Conservation (phyloP, 192 early-diverging fungal species). For the Dimargaris xerosporica region DNA sequence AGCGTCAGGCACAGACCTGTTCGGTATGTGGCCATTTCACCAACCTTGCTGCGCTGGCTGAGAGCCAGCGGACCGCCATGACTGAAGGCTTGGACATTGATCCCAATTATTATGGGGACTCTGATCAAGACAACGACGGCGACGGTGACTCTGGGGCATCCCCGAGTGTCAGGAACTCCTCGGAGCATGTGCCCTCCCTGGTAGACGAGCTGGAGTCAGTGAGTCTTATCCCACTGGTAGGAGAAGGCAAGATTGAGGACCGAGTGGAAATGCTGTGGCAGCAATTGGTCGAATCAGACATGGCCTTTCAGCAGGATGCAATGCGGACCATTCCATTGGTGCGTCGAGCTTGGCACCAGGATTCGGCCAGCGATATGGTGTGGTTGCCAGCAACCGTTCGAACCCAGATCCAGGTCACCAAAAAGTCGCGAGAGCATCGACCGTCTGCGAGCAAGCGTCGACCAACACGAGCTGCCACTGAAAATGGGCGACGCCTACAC, state of each 20-base stretch:
- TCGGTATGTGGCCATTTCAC: background rate
- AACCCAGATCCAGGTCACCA: conserved; percentile 1
- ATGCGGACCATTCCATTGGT: conserved; percentile 11
- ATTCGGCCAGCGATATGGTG: background rate
- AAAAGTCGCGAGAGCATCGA: background rate
- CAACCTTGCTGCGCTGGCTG: background rate
- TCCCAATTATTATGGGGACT: conserved; percentile 23
- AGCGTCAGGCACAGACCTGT: background rate
- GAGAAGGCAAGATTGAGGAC: conserved; percentile 81
- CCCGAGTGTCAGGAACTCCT: conserved; percentile 17
- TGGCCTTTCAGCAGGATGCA: conserved; percentile 6
- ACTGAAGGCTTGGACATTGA: conserved; percentile 1
- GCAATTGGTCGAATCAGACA: conserved; percentile 37
- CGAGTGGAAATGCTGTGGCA: conserved; percentile 69
- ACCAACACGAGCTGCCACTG: background rate
- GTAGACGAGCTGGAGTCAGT: conserved; percentile 23
- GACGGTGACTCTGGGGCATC: conserved; percentile 5
- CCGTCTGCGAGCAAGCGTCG: background rate
- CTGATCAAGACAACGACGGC: conserved; percentile 17
- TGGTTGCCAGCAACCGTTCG: conserved; percentile 9
- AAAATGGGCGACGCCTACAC: background rate
- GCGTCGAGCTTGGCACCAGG: conserved; percentile 7
- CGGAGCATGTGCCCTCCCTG: conserved; percentile 11
- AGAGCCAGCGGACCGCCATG: background rate
- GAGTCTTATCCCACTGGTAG: conserved; percentile 70